phyloP scores from a whole-genome alignment of 768 basidiomycete species.

The Imleria badia region DNA sequence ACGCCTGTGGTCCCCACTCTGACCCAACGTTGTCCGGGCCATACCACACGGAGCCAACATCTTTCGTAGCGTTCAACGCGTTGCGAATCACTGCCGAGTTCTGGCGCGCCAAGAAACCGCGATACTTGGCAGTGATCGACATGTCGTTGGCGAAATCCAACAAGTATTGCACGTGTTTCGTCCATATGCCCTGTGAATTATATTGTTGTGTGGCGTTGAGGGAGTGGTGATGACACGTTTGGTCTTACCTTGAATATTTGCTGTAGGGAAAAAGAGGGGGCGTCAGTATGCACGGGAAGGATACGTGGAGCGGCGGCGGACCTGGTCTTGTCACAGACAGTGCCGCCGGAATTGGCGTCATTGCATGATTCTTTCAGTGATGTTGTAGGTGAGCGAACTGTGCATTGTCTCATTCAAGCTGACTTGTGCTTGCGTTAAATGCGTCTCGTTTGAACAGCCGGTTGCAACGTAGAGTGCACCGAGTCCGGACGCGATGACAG shows the following conservation, averaged over 20 bases:
- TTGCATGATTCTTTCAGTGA: constrained; percentile 54
- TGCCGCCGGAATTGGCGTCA: constrained; percentile 37
- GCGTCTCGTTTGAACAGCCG: constrained; percentile 31
- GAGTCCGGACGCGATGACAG: constrained; percentile 55
- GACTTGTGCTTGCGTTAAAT: constrained; percentile 49
- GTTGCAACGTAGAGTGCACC: constrained; percentile 45
- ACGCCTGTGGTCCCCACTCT: constrained; percentile 29
- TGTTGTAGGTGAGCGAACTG: constrained; percentile 35
- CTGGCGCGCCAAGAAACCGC: constrained; percentile 35
- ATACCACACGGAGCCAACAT: constrained; percentile 42
- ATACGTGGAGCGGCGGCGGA: background rate
- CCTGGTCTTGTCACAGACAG: constrained; percentile 47
- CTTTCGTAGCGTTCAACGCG: constrained; percentile 38
- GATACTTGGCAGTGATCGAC: constrained; percentile 44
- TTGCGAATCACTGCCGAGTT: constrained; percentile 37
- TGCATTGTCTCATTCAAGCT: constrained; percentile 51
- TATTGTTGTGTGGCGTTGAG: background rate
- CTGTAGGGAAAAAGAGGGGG: background rate
- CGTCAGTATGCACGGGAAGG: background rate
- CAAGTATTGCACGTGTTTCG: constrained; percentile 52
- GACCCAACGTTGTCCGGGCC: constrained; percentile 28
- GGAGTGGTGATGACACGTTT: background rate
- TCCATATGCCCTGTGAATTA: constrained; percentile 41
- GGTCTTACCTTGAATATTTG: constrained; percentile 33
- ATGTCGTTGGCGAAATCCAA: constrained; percentile 45